Evolutionary conservation across 345 rosid genomes (phyloP).

Genomic region (Citrus reticulata): DNA sequence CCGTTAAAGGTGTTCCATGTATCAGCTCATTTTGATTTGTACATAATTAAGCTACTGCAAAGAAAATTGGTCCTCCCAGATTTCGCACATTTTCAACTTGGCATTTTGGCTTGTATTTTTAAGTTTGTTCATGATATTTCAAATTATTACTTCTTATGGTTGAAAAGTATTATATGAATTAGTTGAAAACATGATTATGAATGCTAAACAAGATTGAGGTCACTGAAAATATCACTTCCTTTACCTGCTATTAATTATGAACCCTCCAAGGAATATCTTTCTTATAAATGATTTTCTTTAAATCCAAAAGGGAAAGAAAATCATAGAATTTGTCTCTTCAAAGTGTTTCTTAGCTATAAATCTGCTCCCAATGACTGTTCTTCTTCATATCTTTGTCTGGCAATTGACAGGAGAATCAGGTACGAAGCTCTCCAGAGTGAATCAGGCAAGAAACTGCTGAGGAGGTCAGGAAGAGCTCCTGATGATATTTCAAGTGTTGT

Average conservation of each 20-base stretch:
- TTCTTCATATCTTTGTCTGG: not conserved
- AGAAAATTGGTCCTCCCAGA: not conserved
- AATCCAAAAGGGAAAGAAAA: not conserved
- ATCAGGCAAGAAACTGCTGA: constrained; percentile 65
- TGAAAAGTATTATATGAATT: not conserved
- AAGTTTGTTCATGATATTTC: not conserved
- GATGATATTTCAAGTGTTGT: constrained; percentile 95
- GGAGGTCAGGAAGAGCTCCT: constrained; percentile 91
- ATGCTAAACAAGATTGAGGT: not conserved
- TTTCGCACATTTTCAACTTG: not conserved
- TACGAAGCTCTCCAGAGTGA: constrained; percentile 90
- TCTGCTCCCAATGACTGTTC: not conserved
- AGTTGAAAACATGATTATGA: not conserved
- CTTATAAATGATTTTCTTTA: not conserved
- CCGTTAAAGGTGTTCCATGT: not conserved
- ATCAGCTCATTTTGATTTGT: not conserved
- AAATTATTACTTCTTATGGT: not conserved
- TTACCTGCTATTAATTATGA: not conserved
- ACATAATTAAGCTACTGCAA: not conserved
- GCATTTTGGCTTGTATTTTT: not conserved
- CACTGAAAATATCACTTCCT: not conserved
- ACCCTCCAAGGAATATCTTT: not conserved
- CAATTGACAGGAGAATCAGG: constrained; percentile 58
- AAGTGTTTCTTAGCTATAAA: not conserved
- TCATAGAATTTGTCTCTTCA: not conserved